Evolutionary conservation across 345 rosid species (phyloP), one percentile per base, ranked within the genome.

Genomic region (Lepidium sativum): DNA sequence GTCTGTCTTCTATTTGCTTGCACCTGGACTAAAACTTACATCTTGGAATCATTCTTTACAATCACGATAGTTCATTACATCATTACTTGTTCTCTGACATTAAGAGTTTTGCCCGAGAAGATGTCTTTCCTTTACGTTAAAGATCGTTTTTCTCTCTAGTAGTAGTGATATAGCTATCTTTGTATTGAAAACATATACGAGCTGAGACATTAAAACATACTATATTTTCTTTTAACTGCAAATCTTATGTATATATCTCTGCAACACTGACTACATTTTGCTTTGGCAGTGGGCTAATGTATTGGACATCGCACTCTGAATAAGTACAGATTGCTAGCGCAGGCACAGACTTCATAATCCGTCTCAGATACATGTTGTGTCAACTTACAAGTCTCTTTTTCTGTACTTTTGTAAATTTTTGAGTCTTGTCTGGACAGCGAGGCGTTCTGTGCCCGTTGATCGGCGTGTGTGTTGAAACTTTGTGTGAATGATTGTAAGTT

Each of bases 261-360:
- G 4, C 31, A 38, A 1, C n/a, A 8, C 41, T 56, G 56, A 23
- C 64, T 8, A 34, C 29, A 3, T 3, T 27, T 55, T 67, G 3
- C 43, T 65, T 59, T 66, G 3, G 83, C 95, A 92, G 98, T 67
- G 98, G 97, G 65, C 78, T 92, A 44, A 84, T 92, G 68, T 92
- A 81, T 75, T 89, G 98, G 98, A 87, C 97, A 25, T 78, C 80
- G 9, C 97, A 79, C 52, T 66, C 83, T 0, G 92, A 88, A 70
- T 85, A 70, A 74, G 32, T 47, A 59, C 31, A n/a, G 31, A 27
- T 5, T 7, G 31, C 7, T 6, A 5, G 20, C 42, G 6, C 61
- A 25, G 57, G 51, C 43, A 8, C 29, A 27, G 25, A 70, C 56
- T 54, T 53, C 27, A 39, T 54, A 40, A 27, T 54, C 41, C 48